Conservation (phyloP, 257 asterid genomes). For the Eucommia ulmoides region DNA sequence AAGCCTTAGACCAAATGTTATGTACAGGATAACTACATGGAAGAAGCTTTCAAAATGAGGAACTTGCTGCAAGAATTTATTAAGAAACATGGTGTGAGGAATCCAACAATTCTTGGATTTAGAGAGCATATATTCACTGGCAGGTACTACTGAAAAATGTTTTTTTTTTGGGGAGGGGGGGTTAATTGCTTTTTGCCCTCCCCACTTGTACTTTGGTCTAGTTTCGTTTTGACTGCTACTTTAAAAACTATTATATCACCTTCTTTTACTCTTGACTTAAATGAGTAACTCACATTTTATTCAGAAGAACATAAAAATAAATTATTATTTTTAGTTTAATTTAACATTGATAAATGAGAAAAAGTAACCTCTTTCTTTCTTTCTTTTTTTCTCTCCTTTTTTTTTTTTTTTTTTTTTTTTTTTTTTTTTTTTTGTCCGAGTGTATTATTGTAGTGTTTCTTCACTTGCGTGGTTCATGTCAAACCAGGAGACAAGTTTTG, state of each 20-base stretch:
- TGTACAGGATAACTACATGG: constrained; percentile 91
- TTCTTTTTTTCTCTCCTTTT: too few relatives aligned
- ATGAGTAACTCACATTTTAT: too few relatives aligned
- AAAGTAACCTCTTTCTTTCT: too few relatives aligned
- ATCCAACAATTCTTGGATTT: constrained; percentile 88
- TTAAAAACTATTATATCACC: too few relatives aligned
- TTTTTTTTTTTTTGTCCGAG: constrained; percentile 8
- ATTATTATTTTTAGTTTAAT: too few relatives aligned
- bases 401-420: too few relatives aligned
- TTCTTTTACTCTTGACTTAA: too few relatives aligned
- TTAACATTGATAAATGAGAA: too few relatives aligned
- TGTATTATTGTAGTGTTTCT: constrained; percentile 77
- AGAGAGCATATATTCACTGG: constrained; percentile 99
- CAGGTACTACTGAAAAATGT: constrained; percentile 31
- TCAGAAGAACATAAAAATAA: too few relatives aligned
- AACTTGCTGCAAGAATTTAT: constrained; percentile 93
- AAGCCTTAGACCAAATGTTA: not conserved
- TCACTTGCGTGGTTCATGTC: constrained; percentile 99
- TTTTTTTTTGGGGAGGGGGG: too few relatives aligned
- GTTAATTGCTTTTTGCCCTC: not conserved
- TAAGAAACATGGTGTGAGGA: constrained; percentile 62
- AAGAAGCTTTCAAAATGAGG: constrained; percentile 98
- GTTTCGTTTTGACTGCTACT: too few relatives aligned
- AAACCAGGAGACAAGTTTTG: constrained; percentile 95
- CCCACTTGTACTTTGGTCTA: constrained; percentile 1